These are phyloP conservation scores for Chlamydomonas incerta DNA, from an alignment of 139 green algal genomes.

Conservation along the genomic window DNA sequence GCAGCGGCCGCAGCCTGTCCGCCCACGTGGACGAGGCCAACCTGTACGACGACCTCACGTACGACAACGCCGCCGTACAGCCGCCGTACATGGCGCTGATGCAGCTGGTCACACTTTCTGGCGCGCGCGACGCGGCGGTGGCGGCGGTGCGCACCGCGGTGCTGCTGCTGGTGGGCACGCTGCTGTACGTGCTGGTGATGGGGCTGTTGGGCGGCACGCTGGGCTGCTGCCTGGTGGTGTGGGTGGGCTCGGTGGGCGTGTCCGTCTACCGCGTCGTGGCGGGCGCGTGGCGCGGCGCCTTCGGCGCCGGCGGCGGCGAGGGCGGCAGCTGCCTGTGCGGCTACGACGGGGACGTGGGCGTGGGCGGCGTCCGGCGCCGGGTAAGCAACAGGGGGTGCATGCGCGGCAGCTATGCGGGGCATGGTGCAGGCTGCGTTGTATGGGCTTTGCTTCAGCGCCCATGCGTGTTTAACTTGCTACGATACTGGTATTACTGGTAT, in stretches of 20 bases:
- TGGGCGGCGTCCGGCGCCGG: no score
- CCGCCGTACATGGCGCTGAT: slow-evolving; percentile 30
- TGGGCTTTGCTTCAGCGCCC: no score
- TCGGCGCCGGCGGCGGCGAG: neutral
- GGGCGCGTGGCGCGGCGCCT: neutral
- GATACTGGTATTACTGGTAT: no score
- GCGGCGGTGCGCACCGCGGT: neutral
- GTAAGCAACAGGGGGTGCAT: no score
- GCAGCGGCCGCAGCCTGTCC: neutral
- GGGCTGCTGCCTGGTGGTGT: neutral
- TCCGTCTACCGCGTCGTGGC: neutral
- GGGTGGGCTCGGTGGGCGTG: neutral
- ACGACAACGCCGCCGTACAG: neutral
- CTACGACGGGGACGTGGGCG: neutral
- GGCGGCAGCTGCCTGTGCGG: neutral
- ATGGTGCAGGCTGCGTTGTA: no score
- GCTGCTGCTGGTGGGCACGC: neutral
- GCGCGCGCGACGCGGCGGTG: neutral
- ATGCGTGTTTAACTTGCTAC: no score
- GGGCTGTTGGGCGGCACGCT: slow-evolving; percentile 12
- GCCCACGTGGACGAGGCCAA: neutral
- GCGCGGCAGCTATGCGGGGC: no score
- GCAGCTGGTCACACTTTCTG: neutral
- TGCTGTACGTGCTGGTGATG: slow-evolving; percentile 30
- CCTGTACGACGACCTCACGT: neutral